Percentiles rank a stretch among this genome's conserved stretches.
These are phyloP conservation scores for Cutaneotrichosporon curvatum DNA, from an alignment of 1,284 basidiomycete species.

Conservation along the genomic window DNA sequence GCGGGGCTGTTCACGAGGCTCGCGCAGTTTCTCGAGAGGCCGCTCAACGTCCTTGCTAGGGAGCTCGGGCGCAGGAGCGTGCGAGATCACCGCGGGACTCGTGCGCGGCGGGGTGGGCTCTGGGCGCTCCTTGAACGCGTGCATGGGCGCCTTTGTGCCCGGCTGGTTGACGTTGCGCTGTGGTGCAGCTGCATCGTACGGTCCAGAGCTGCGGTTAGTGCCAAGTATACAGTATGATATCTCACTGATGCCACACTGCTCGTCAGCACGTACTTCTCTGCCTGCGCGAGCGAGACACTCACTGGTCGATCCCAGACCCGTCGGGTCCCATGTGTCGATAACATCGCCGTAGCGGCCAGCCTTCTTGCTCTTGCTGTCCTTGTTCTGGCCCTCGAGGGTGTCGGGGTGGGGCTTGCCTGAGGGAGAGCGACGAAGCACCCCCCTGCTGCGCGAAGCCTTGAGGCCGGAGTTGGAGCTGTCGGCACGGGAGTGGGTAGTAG, in stretches of 20 bases:
- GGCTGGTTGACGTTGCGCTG: slow-evolving; percentile 41
- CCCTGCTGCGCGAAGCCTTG: not conserved
- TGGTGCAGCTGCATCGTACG: slow-evolving; percentile 46
- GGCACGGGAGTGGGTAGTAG: not conserved
- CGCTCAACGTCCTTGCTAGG: slow-evolving; percentile 4
- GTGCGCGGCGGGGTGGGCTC: slow-evolving; percentile 9
- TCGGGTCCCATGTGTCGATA: slow-evolving; percentile 46
- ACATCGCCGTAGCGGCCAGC: slow-evolving; percentile 43
- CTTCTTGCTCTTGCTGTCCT: slow-evolving; percentile 37
- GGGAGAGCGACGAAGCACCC: not conserved
- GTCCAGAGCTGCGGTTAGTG: slow-evolving; percentile 32
- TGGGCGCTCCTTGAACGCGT: slow-evolving; percentile 28
- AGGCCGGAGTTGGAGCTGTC: not conserved
- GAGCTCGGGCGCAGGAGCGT: slow-evolving; percentile 2
- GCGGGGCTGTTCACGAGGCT: too few relatives aligned
- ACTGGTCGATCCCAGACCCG: slow-evolving; percentile 43
- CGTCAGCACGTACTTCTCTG: slow-evolving; percentile 2
- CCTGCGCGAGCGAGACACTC: slow-evolving; percentile 13
- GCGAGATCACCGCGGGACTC: not conserved
- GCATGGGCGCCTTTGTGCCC: slow-evolving; percentile 38
- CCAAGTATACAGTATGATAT: not conserved
- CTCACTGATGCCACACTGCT: slow-evolving; percentile 45
- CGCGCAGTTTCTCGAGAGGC: too few relatives aligned
- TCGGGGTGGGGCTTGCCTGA: slow-evolving; percentile 16
- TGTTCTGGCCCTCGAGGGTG: slow-evolving; percentile 4